Evolutionary conservation across 169 alveolate species (phyloP).

Genomic region (Blepharisma undulans): DNA sequence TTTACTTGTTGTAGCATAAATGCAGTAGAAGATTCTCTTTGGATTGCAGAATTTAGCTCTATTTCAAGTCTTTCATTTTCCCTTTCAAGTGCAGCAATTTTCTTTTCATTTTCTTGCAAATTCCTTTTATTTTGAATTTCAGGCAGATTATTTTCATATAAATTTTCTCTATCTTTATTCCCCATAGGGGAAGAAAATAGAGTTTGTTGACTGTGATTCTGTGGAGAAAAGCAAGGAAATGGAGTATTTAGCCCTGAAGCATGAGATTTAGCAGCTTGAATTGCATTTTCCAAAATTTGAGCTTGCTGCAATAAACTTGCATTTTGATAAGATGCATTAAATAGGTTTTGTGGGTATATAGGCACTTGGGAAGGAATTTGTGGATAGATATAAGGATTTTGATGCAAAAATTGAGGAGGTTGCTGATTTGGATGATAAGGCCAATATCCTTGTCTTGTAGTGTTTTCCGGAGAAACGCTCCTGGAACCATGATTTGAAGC

Average conservation of each 20-base stretch:
- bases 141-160: not conserved
- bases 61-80: not conserved
- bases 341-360: not conserved
- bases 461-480: not conserved
- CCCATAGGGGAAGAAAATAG: not conserved
- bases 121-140: not conserved
- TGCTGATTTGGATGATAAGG: not conserved
- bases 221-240: not conserved
- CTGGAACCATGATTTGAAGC: not conserved
- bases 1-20: not conserved
- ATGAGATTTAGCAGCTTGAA: not conserved
- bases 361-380: not conserved
- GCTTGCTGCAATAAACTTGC: not conserved
- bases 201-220: not conserved
- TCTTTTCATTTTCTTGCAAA: not conserved
- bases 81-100: not conserved
- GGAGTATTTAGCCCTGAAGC: not conserved
- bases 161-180: not conserved
- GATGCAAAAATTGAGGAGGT: not conserved
- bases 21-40: not conserved
- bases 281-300: not conserved
- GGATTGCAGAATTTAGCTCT: not conserved
- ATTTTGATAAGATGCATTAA: not conserved
- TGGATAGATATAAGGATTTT: not conserved
- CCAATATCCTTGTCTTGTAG: not conserved